These are phyloP conservation scores for Candida boidinii DNA, from an alignment of 805 yeast species.

Conservation along the genomic window DNA sequence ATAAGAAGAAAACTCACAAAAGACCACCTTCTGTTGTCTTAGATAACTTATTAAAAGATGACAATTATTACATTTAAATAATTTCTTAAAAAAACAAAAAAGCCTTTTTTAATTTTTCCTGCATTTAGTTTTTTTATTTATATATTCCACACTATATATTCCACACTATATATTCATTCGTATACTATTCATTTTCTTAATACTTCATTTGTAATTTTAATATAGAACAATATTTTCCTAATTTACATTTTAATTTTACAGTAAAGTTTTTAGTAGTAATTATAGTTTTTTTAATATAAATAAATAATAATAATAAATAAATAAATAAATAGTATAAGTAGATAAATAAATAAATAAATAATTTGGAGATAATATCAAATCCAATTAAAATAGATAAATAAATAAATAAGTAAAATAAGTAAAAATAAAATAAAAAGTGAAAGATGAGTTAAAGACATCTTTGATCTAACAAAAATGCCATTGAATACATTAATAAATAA, in stretches of 20 bases:
- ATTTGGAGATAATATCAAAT: not conserved
- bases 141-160: too few relatives aligned
- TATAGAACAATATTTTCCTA: constrained; percentile 1
- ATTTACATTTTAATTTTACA: too few relatives aligned
- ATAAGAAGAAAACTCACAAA: constrained; percentile 4
- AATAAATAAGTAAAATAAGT: constrained; percentile 3
- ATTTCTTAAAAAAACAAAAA: not conserved
- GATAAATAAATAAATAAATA: constrained; percentile 3
- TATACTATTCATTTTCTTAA: too few relatives aligned
- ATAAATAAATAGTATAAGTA: constrained; percentile 1
- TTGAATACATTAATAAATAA: too few relatives aligned
- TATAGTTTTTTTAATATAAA: constrained; percentile 1
- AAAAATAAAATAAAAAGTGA: not conserved
- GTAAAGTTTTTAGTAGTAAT: too few relatives aligned
- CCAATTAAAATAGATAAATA: constrained; percentile 2
- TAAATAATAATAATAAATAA: constrained; percentile 3
- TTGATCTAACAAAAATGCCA: too few relatives aligned
- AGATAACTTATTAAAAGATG: constrained; percentile 22
- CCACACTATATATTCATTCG: too few relatives aligned
- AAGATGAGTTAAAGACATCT: too few relatives aligned
- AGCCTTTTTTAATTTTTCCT: too few relatives aligned
- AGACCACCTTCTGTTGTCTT: constrained; percentile 30
- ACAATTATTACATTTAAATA: too few relatives aligned
- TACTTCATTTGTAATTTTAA: too few relatives aligned
- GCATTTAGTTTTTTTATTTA: too few relatives aligned